These are phyloP conservation scores for Diplotaxis tenuifolia DNA, from an alignment of 345 rosid genomes.

Conservation along the genomic window DNA sequence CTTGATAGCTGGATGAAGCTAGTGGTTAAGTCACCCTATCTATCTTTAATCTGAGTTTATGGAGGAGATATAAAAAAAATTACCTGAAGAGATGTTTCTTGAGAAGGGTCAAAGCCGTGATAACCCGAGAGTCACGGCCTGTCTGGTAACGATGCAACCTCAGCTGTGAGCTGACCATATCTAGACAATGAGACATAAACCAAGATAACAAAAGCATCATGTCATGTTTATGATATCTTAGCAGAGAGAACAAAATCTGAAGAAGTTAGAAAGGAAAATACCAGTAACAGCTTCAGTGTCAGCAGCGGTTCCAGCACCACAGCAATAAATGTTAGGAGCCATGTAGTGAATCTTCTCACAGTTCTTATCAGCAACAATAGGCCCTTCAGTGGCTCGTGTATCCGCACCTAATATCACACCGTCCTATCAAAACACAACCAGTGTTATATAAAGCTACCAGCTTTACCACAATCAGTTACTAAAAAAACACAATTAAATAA, in stretches of 20 bases:
- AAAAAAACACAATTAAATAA: too few relatives aligned
- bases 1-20: slow-evolving; percentile 60
- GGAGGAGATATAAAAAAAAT: not conserved
- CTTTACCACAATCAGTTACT: not conserved
- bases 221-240: too few relatives aligned
- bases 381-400: slow-evolving; percentile 89
- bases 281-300: slow-evolving; percentile 99
- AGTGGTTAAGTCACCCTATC: slow-evolving; percentile 15
- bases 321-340: slow-evolving; percentile 97
- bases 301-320: slow-evolving; percentile 99
- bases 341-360: slow-evolving; percentile 97
- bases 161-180: slow-evolving; percentile 87
- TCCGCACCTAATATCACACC: slow-evolving; percentile 94
- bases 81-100: slow-evolving; percentile 79
- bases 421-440: slow-evolving; percentile 37
- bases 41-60: not conserved
- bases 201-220: not conserved
- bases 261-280: too few relatives aligned
- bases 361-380: slow-evolving; percentile 96
- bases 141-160: slow-evolving; percentile 76
- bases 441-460: too few relatives aligned
- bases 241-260: too few relatives aligned
- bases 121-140: slow-evolving; percentile 75
- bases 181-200: slow-evolving; percentile 35
- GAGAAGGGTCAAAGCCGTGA: slow-evolving; percentile 79